Evolutionary conservation across 208 protist genomes (phyloP).

Genomic region (Wallacemonas sp.): DNA sequence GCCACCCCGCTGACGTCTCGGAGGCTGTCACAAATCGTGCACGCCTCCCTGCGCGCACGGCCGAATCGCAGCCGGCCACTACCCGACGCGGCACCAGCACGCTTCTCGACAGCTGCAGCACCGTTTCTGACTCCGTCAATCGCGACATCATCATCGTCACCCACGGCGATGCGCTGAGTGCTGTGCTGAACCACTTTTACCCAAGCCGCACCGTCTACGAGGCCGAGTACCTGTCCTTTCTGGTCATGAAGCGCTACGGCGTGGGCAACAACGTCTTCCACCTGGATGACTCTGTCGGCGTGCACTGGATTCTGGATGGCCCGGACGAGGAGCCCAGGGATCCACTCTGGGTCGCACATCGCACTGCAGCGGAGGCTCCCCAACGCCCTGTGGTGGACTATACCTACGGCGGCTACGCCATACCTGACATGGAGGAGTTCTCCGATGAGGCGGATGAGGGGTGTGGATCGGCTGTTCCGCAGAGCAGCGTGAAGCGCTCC

Average conservation of each 20-base stretch:
- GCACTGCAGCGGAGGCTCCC: not conserved
- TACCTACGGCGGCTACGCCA: not conserved
- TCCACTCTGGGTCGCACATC: conserved; percentile 1
- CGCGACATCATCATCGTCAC: conserved; percentile 65
- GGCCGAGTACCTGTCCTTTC: conserved; percentile 72
- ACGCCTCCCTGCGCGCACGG: not conserved
- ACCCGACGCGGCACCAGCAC: too few species aligned
- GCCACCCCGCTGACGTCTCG: not conserved
- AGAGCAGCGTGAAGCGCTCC: conserved; percentile 14
- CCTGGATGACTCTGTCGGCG: conserved; percentile 43
- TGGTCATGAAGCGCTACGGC: conserved; percentile 52
- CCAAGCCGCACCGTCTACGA: conserved; percentile 73
- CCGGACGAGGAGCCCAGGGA: conserved; percentile 37
- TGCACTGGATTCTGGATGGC: conserved; percentile 63
- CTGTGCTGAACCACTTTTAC: conserved; percentile 62
- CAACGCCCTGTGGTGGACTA: not conserved
- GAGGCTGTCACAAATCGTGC: conserved; percentile 11
- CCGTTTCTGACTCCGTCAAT: not conserved
- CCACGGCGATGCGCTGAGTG: conserved; percentile 78
- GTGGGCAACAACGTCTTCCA: conserved; percentile 35
- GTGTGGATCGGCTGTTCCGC: not conserved
- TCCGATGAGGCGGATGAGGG: conserved; percentile 10
- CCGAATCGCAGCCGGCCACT: not conserved
- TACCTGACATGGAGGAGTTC: conserved; percentile 8
- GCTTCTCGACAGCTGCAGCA: conserved; percentile 8